Evolutionary conservation across 768 basidiomycete species (phyloP), one percentile per base, ranked within the genome.

Genomic region (Lepiota brunneoincarnata): DNA sequence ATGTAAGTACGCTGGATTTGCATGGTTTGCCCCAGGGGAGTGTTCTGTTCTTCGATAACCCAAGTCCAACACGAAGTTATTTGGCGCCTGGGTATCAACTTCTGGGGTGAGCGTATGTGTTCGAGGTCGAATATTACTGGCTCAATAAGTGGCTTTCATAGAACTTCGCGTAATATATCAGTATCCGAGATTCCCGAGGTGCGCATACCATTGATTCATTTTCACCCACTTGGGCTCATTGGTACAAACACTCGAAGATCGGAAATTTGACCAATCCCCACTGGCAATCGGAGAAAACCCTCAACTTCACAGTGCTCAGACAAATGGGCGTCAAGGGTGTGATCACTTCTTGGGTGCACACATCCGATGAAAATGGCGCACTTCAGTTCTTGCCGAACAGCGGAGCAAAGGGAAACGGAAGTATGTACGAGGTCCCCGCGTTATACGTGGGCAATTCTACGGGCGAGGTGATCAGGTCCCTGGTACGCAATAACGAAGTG

Each of bases 201-300:
- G 41, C 15, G 59, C 47, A 20, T 43, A 54, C 40, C 35, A 10
- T 12, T 23, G 18, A 39, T n/a, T 21, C 34, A 7, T 24, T 2
- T 14, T 18, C 18, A 28, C 20, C 18, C 17, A 41, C 14, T 35
- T 15, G 5, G 34, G 23, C 21, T 47, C 14, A 45, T 41, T 39
- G 9, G 17, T 54, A 10, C 17, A 21, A 1, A 17, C 14, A 12
- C 38, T 28, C 4, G 6, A n/a, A 66, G 68, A 44, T 66, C 21
- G 67, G 67, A 15, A 69, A 69, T 47, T 56, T 69, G 9, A 64
- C 62, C 9, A 65, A 67, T 47, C 65, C 67, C 2, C 67, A 69
- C 48, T 68, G 65, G 65, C 65, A 69, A 44, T 64, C 62, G 4
- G 59, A 62, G 18, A 69, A 69, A 49, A 62, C 59, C 12, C 56